Evolutionary conservation across 1,284 basidiomycete species (phyloP), one percentile per base, ranked within the genome.

Genomic region (Malassezia sympodialis): DNA sequence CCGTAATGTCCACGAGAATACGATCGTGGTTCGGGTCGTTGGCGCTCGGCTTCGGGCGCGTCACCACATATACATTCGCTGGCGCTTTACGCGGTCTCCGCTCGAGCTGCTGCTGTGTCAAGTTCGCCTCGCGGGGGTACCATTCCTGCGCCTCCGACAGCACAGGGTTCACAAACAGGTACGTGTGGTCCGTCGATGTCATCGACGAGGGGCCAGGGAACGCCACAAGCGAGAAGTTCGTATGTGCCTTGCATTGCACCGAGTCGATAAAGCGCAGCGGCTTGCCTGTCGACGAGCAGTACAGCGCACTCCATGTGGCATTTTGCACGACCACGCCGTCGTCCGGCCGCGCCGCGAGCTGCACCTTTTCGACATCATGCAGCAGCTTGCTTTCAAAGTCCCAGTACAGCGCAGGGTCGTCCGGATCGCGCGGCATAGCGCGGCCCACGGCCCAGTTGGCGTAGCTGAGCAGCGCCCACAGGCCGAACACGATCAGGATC

Each of bases 1-100:
- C 67, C 12, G 62, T 66, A 35, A 68, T 57, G 26, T 68, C 60
- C 12, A 68, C 61, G 40, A 60, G 56, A 51, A 68, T 58, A 17
- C 62, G 51, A 15, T 57, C 58, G 19, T 27, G 28, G 5, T n/a
- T 17, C 11, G 32, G 21, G 12, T 31, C 28, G 30, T 17, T 14
- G 21, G 43, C 14, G 14, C 19, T 26, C 1, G 49, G 23, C 8
- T 14, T 14, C 4, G 32, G 27, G 14, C 14, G 39, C 32, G 40
- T 31, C 5, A 46, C 49, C 3, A 47, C 12, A 43, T 51, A 56
- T 6, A 51, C 45, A 15, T 34, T 39, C 15, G 49, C 49, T 3
- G 46, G 46, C 23, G 46, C 21, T 12, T 26, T 35, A 12, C 31
- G 21, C n/a, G 46, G 23, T 15, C 17, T 8, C n/a, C 46, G 46